Evolutionary conservation across 2,329 filamentous ascomycete species (phyloP).

Genomic region (Calonectria hongkongensis): DNA sequence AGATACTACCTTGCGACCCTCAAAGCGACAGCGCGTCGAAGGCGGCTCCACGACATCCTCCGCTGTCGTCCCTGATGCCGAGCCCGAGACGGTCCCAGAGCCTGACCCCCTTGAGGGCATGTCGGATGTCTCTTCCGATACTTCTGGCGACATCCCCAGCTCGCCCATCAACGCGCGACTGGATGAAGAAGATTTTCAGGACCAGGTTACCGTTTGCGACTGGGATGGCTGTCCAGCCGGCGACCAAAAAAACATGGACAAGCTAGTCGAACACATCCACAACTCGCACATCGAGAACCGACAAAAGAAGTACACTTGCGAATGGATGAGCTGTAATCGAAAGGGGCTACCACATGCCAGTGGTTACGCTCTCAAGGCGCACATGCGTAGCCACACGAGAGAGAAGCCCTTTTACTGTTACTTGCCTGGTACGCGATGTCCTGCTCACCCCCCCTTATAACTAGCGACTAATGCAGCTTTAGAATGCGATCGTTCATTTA

Average conservation of each 20-base stretch:
- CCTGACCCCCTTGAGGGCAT: slow-evolving; percentile 74
- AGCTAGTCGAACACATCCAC: slow-evolving; percentile 88
- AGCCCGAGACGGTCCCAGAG: slow-evolving; percentile 68
- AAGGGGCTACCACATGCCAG: slow-evolving; percentile 96
- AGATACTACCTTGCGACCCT: slow-evolving; percentile 64
- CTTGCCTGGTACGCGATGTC: slow-evolving; percentile 81
- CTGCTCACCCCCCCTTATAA: no score
- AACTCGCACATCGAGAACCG: slow-evolving; percentile 94
- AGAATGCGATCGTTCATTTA: slow-evolving; percentile 99
- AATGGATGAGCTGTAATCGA: slow-evolving; percentile 92
- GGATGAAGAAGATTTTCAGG: slow-evolving; percentile 84
- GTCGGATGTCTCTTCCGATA: slow-evolving; percentile 91
- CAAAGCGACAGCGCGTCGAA: slow-evolving; percentile 69
- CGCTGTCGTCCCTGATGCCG: slow-evolving; percentile 63
- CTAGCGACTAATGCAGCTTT: slow-evolving; percentile 46
- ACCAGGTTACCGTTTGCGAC: slow-evolving; percentile 85
- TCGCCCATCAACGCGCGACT: slow-evolving; percentile 80
- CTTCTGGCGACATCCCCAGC: slow-evolving; percentile 87
- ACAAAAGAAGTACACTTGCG: slow-evolving; percentile 98
- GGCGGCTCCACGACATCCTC: slow-evolving; percentile 68
- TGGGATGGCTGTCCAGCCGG: slow-evolving; percentile 85
- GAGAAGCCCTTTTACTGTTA: slow-evolving; percentile 99
- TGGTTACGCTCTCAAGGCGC: slow-evolving; percentile 95
- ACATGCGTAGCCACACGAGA: slow-evolving; percentile 97
- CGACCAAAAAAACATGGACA: slow-evolving; percentile 87